phyloP scores from a whole-genome alignment of 2,329 filamentous ascomycete genomes.

The Coniochaeta sp. region DNA sequence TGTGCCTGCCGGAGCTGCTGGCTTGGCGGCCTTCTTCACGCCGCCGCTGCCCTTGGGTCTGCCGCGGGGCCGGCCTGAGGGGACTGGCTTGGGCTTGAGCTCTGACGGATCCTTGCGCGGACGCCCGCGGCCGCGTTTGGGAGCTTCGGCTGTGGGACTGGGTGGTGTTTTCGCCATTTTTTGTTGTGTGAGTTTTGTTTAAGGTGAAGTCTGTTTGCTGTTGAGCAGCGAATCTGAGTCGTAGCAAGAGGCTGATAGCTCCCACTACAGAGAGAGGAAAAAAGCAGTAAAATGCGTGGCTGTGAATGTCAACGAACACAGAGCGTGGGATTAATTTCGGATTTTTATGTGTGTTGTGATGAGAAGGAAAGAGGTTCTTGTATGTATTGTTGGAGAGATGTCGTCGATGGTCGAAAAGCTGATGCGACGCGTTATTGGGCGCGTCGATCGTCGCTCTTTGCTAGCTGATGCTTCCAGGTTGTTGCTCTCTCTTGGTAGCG shows the following conservation, averaged over 20 bases:
- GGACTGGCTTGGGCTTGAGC: conserved; percentile 14
- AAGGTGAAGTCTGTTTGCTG: neutral
- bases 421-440: neutral
- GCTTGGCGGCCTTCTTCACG: conserved; percentile 9
- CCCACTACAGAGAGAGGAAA: neutral
- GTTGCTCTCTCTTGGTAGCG: neutral
- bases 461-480: neutral
- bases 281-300: neutral
- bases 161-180: neutral
- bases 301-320: neutral
- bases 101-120: conserved; percentile 14
- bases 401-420: neutral
- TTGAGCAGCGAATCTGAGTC: too few species aligned
- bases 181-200: neutral
- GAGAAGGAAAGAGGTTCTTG: neutral
- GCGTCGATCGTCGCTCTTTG: neutral
- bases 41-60: conserved; percentile 16
- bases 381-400: neutral
- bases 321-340: neutral
- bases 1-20: neutral
- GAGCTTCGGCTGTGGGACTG: neutral
- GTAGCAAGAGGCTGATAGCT: neutral
- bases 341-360: neutral
- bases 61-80: conserved; percentile 15
- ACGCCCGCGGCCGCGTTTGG: conserved; percentile 17